These are phyloP conservation scores for Colletotrichum sp. DNA, from an alignment of 2,329 filamentous ascomycete genomes.

Conservation along the genomic window DNA sequence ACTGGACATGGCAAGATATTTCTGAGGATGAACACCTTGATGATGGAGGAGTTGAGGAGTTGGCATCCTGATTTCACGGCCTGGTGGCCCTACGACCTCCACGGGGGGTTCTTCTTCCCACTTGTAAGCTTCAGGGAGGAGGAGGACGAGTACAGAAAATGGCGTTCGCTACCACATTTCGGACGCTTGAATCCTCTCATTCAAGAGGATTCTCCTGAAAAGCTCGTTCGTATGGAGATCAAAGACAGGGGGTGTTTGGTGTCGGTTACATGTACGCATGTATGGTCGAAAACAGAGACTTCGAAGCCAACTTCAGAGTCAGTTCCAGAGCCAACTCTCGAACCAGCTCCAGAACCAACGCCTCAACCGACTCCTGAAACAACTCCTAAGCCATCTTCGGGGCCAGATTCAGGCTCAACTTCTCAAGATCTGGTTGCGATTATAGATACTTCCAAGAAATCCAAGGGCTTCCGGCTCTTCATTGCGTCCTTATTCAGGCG, in stretches of 20 bases:
- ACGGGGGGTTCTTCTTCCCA: background rate
- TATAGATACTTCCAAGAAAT: background rate
- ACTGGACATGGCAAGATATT: background rate
- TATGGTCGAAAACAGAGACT: background rate
- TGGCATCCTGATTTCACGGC: background rate
- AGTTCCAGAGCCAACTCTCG: background rate
- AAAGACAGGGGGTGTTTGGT: background rate
- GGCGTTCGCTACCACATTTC: background rate
- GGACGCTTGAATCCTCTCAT: background rate
- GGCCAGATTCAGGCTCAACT: background rate
- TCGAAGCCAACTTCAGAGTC: background rate
- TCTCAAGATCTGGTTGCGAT: background rate
- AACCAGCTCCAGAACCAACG: background rate
- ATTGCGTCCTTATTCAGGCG: background rate
- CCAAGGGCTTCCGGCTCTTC: background rate
- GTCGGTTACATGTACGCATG: background rate
- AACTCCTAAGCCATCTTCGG: background rate
- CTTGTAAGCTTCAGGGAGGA: background rate
- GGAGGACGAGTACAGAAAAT: background rate
- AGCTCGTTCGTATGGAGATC: background rate
- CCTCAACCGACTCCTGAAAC: background rate
- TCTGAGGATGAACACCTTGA: background rate
- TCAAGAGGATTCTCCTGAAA: background rate
- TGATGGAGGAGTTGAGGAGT: background rate
- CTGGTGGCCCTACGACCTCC: background rate